These are phyloP conservation scores for Populus trichocarpa DNA, from an alignment of 441 rosid genomes.

Conservation along the genomic window DNA sequence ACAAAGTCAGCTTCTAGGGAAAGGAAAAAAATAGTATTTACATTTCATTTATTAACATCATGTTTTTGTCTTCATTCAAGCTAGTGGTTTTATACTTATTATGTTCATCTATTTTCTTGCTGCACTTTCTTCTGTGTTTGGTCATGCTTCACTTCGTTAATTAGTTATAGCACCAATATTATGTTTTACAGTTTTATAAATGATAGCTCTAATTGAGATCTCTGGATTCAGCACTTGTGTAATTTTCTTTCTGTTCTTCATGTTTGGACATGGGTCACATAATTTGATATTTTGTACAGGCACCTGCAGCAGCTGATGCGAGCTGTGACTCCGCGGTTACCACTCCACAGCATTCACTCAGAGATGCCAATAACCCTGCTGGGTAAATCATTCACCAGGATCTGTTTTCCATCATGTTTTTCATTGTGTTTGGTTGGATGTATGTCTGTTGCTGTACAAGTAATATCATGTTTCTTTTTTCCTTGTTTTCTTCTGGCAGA, in stretches of 20 bases:
- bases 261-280: conserved; percentile 2
- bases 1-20: not conserved
- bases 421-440: not conserved
- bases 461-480: not conserved
- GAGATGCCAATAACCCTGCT: conserved; percentile 96
- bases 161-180: not conserved
- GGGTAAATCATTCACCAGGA: conserved; percentile 48
- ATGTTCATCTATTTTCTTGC: not conserved
- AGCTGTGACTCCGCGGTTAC: conserved; percentile 90
- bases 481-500: conserved; percentile 37
- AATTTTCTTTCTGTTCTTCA: not conserved
- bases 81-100: not conserved
- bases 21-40: not conserved
- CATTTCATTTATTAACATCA: not conserved
- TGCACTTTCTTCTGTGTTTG: not conserved
- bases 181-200: not conserved
- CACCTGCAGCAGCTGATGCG: conserved; percentile 62
- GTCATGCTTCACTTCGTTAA: not conserved
- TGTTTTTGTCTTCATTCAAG: not conserved
- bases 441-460: not conserved
- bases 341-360: conserved; percentile 86
- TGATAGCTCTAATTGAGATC: not conserved
- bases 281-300: conserved; percentile 38
- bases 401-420: not conserved
- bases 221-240: not conserved